Base-by-base conservation (phyloP, 140 eudicot genomes). In the Erigeron philadelphicus region DNA sequence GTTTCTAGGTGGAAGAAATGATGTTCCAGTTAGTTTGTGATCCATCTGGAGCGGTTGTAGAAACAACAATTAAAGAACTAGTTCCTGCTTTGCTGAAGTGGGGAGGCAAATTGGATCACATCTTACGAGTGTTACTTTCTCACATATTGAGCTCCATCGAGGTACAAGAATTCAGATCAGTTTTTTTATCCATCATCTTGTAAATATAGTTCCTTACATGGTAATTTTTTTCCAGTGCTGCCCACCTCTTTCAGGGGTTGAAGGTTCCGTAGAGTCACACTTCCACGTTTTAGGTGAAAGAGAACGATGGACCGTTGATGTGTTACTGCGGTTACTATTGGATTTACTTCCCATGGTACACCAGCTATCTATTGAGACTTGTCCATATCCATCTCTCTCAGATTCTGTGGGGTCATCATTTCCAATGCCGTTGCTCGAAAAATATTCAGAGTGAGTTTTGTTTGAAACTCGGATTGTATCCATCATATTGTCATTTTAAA, bases 31-130 rank as follows among this genome's bases (percentile, higher is more conserved):
- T 92, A 74, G 86, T 86, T 72, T 88, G 98, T 68, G 98, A 92
- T 80, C 98, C 98, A n/a, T 83, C 98, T 62, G 96, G 98, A 69
- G 84, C 82, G 21, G 96, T 92, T 19, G 98, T 92, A 67, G 98
- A 92, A 9, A 86, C 96, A 31, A 81, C 98, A 9, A 83, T 84
- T 16, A 86, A 74, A 78, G 96, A 86, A 58, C 73, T 92, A 48
- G 87, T 92, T 76, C 98, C 96, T 77, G 88, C 96, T 79, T 69
- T 92, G 74, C 60, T 92, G 68, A 84, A 79, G 18, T 92, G 98
- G 98, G 95, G 90, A 73, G 80, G 81, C 78, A 86, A 84, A 78
- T 73, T 89, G 84, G 98, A 92, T 76, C 95, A 92, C 47, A 66
- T 92, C 48, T 76, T 89, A 49, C 79, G 80, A 55, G 82, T 86